Percentiles rank a stretch among this genome's conserved stretches.
Conservation (phyloP, 805 yeast genomes). For the Metschnikowia sp. region DNA sequence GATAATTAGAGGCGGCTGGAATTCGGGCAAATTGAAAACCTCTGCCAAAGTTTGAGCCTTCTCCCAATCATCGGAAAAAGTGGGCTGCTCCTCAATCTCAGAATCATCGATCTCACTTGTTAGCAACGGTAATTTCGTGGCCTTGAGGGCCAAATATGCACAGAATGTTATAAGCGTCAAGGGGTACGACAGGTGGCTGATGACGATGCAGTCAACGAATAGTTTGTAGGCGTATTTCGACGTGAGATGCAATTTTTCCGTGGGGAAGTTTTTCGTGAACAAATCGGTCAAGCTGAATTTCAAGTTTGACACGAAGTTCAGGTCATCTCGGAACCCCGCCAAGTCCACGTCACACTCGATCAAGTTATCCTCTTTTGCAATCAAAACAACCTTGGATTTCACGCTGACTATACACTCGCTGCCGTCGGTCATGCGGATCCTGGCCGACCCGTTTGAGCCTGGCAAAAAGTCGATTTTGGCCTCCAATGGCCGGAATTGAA, state of each 20-base stretch:
- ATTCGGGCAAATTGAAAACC: constrained; percentile 25
- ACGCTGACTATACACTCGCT: constrained; percentile 90
- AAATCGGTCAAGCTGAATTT: constrained; percentile 58
- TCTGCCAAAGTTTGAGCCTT: constrained; percentile 47
- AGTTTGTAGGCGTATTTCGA: constrained; percentile 73
- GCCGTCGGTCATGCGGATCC: constrained; percentile 84
- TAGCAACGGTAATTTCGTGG: constrained; percentile 72
- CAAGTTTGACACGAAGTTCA: constrained; percentile 61
- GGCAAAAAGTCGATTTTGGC: constrained; percentile 80
- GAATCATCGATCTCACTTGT: constrained; percentile 61
- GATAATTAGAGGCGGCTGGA: constrained; percentile 73
- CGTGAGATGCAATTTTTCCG: constrained; percentile 55
- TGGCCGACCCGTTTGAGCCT: constrained; percentile 87
- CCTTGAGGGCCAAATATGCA: constrained; percentile 72
- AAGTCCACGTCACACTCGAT: constrained; percentile 77
- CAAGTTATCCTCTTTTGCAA: constrained; percentile 42
- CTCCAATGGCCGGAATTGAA: constrained; percentile 84
- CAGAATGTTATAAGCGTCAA: constrained; percentile 77
- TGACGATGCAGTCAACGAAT: constrained; percentile 73
- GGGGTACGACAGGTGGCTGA: constrained; percentile 78
- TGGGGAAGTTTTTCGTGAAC: constrained; percentile 51
- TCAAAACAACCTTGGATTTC: constrained; percentile 71
- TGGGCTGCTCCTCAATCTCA: constrained; percentile 83
- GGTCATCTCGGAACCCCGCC: constrained; percentile 78
- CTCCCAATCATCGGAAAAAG: constrained; percentile 87